Evolutionary conservation across 164 flowering plant species (phyloP).

Genomic region (Piper betle): DNA sequence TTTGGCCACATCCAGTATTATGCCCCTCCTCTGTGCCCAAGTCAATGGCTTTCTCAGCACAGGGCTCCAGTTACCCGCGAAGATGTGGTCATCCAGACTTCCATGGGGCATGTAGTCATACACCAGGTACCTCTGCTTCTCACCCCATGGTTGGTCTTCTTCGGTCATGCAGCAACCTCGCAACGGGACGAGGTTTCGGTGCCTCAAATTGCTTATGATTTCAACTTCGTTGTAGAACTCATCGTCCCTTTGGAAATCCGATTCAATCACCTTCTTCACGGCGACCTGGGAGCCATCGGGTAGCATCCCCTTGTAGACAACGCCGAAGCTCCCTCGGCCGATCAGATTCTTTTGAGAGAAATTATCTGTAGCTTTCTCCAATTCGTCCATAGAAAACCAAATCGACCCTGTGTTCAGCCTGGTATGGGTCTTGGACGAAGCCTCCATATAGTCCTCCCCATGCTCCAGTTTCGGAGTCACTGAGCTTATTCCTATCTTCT

Average conservation of each 20-base stretch:
- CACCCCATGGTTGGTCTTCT: constrained; percentile 15
- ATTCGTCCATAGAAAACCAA: constrained; percentile 50
- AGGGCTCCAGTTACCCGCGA: constrained; percentile 3
- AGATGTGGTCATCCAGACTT: constrained; percentile 45
- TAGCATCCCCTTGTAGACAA: constrained; percentile 54
- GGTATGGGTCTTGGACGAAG: constrained; percentile 18
- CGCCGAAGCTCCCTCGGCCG: constrained; percentile 56
- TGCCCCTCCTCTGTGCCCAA: constrained; percentile 64
- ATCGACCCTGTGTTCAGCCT: constrained; percentile 50
- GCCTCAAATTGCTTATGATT: constrained; percentile 61
- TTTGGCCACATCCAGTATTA: constrained; percentile 68
- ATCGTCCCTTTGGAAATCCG: constrained; percentile 42
- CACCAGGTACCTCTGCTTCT: constrained; percentile 38
- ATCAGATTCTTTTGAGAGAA: constrained; percentile 54
- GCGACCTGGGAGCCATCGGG: constrained; percentile 51
- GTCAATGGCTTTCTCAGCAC: constrained; percentile 16
- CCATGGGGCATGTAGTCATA: constrained; percentile 81
- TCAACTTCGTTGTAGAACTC: constrained; percentile 71
- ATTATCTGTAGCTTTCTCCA: constrained; percentile 45
- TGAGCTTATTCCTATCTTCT: neutral
- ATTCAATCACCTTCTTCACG: constrained; percentile 46
- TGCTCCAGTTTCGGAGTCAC: neutral
- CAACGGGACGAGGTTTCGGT: constrained; percentile 54
- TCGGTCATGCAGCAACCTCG: constrained; percentile 53
- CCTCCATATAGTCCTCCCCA: constrained; percentile 16